Evolutionary conservation across 345 rosid genomes (phyloP), one percentile per base, ranked within the genome.

Genomic region (Lepidium africanum): DNA sequence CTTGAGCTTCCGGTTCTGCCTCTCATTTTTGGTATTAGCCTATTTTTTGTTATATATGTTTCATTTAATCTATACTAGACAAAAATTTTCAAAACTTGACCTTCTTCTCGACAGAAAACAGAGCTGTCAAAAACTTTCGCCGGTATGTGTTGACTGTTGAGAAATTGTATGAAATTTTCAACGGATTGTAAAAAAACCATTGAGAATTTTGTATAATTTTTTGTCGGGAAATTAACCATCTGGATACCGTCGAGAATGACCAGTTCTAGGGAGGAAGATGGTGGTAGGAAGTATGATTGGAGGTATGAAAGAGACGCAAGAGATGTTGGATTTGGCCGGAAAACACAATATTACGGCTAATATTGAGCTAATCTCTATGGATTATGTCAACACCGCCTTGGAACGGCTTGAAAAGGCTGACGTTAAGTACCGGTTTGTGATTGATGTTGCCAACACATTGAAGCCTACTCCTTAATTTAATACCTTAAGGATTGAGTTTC

Each of bases 301-400:
- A 49, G 87, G 88, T 23, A 67, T 84, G 70, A 74, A 79, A 16
- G 91, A 86, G 72, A 84, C 84, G n/a, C 86, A 82, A 54, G 88
- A 83, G 63, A 84, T 79, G 88, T 3, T 84, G 0, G 71, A 86
- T 46, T 63, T 86, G 48, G 85, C 87, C 2, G 88, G 81, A 2
- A 70, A 79, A 40, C 84, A 86, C 59, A 57, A 69, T 30, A 58
- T 86, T 37, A 63, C 59, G 5, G 78, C 91, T 5, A 84, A 86
- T 7, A 72, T 86, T 47, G 91, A 86, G 77, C 76, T 82, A 6
- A 79, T 86, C 7, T 54, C 86, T 0, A 59, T 70, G 11, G 84
- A 81, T 5, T 81, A 81, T 58, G 81, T 86, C 38, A 86, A 84
- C 66, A 82, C 77, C 1, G 91, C 85, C 6, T 30, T 86, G 79